Percentiles rank a stretch among this genome's conserved stretches.
These are phyloP conservation scores for Sporothrix humicola DNA, from an alignment of 2,329 filamentous ascomycete genomes.

Conservation along the genomic window DNA sequence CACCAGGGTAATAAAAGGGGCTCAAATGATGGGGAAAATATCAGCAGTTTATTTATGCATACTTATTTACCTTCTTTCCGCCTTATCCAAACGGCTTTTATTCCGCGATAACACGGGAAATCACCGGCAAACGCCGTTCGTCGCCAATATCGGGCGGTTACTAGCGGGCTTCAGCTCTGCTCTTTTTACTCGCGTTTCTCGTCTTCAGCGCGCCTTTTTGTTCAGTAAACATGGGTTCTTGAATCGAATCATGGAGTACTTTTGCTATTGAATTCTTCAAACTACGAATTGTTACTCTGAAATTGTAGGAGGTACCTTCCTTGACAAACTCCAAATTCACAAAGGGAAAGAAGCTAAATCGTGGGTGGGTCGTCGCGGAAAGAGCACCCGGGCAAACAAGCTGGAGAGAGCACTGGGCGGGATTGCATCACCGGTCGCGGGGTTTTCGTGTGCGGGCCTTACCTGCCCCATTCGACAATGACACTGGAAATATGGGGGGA, in stretches of 20 bases:
- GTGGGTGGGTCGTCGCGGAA: conserved; percentile 9
- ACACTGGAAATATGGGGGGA: background rate
- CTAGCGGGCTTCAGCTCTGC: background rate
- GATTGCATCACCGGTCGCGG: conserved; percentile 35
- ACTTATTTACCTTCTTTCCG: background rate
- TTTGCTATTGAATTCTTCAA: background rate
- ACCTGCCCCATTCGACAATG: background rate
- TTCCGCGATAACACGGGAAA: background rate
- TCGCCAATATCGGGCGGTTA: background rate
- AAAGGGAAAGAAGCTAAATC: conserved; percentile 10
- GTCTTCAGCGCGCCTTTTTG: background rate
- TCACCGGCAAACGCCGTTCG: conserved; percentile 30
- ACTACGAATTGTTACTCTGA: background rate
- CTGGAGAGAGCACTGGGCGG: background rate
- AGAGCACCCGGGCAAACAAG: background rate
- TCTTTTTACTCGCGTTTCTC: background rate
- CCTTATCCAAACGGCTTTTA: background rate
- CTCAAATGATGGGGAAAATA: no score
- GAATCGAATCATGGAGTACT: background rate
- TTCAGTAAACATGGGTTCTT: background rate
- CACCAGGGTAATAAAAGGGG: background rate
- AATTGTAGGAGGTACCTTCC: background rate
- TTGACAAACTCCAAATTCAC: no score
- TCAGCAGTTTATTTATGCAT: no score
- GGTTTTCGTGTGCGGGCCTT: conserved; percentile 22